Base-by-base conservation (phyloP, 805 yeast genomes). In the Saccharomycopsis schoenii region DNA sequence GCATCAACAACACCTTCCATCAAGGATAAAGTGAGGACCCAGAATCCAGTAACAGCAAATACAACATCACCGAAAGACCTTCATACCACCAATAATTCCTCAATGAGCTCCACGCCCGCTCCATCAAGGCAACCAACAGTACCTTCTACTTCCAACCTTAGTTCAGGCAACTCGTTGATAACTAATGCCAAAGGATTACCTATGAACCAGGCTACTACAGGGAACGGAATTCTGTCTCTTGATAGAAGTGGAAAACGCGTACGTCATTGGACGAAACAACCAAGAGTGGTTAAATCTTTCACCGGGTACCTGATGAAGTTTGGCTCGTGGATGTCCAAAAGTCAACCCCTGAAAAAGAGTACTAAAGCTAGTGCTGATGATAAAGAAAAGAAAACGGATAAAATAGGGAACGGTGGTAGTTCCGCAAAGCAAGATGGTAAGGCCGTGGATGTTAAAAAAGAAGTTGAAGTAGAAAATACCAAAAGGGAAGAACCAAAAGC, bases 181-280 rank as follows among this genome's bases (percentile, higher is more conserved):
- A 58, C 39, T 11, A 59, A 54, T 24, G 54, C 61, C 15, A 59
- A 59, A 15, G 56, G 56, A 24, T 36, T 59, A 24, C 61, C 61
- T n/a, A 59, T 59, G 61, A 59, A 59, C 21, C 39, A 47, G n/a
- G 56, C 56, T n/a, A 55, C 36, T 29, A 42, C 36, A 14, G 56
- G 43, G 9, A 58, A 58, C 17, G 40, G 34, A 21, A 21, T 52
- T 15, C 52, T 47, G 52, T 47, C 52, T 25, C 67, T 80, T 36
- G 82, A 80, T 63, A 73, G 78, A 21, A 67, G 75, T 24, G 80
- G 80, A 2, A 71, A 67, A 42, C 76, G 77, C 17, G 74, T 77
- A 56, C 70, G 83, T 55, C 71, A 71, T 60, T 80, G 84, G 84
- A 63, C 60, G 10, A 74, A 74, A 62, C 67, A 69, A 55, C 76